Base-by-base conservation (phyloP, 225 moss, liverwort and hornwort genomes). In the Marchantia paleacea region DNA sequence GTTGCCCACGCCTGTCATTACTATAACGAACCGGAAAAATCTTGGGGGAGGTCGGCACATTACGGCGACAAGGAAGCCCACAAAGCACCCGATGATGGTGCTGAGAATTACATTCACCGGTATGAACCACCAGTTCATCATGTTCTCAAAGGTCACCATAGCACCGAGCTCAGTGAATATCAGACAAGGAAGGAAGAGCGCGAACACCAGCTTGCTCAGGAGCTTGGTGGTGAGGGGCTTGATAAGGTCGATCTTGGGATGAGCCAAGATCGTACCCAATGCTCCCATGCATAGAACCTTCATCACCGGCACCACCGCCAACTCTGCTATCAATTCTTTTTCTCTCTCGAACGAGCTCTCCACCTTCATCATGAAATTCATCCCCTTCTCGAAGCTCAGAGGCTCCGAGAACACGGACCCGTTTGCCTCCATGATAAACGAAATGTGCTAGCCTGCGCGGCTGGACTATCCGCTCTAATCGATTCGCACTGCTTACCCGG, bases 61-160 rank as follows among this genome's bases (percentile, higher is more conserved):
- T 29, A 91, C 55, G 16, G 89, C 95, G 73, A 97, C 93, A 13
- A 97, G 26, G 11, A 89, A 85, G 15, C 97, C 97, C 3, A 93
- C 93, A 30, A 86, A 75, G 81, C 93, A 93, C 28, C 97, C 95
- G 47, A 91, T 89, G 78, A 88, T 80, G 60, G 90, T 85, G 57
- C 93, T 90, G 67, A 97, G 57, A 48, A 97, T 73, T 77, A 93
- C 95, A 49, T 97, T 97, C 77, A 90, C 91, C 16, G 95, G 97
- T 26, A 97, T 97, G 81, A 97, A 97, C 95, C 97, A 97, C 97
- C 97, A 97, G 6, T 84, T 61, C 78, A 92, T 78, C 93, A 95
- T 90, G 58, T 95, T 95, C 20, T 88, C 78, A 28, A 93, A 82
- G 22, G 93, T 92, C 84, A 95, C 90, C 50, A 91, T 85, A n/a